Evolutionary conservation across 805 yeast species (phyloP).

Genomic region (Metschnikowia arizonensis): DNA sequence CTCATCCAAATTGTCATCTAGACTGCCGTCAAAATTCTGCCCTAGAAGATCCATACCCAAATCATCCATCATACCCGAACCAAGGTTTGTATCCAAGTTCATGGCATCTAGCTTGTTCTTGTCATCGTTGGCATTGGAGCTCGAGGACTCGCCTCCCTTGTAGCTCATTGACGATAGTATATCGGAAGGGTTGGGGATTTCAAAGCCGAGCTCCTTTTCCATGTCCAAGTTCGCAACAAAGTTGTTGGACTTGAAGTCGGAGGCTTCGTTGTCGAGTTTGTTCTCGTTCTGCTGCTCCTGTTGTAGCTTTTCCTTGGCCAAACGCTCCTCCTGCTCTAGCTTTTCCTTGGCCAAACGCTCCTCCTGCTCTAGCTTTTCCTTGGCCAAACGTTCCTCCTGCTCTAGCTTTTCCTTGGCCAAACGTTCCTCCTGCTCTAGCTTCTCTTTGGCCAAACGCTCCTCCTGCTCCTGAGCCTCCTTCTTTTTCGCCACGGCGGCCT

Average conservation of each 20-base stretch:
- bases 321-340: slow-evolving; percentile 20
- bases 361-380: slow-evolving; percentile 20
- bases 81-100: slow-evolving; percentile 34
- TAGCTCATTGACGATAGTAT: slow-evolving; percentile 29
- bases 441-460: slow-evolving; percentile 11
- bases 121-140: slow-evolving; percentile 4
- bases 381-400: no score
- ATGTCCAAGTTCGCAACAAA: slow-evolving; percentile 25
- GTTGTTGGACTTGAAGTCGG: slow-evolving; percentile 15
- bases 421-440: slow-evolving; percentile 21
- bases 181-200: slow-evolving; percentile 32
- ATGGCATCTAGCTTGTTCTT: slow-evolving; percentile 9
- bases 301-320: slow-evolving; percentile 17
- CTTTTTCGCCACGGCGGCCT: slow-evolving; percentile 16
- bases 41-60: slow-evolving; percentile 39
- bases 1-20: slow-evolving; percentile 27
- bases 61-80: slow-evolving; percentile 41
- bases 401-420: slow-evolving; percentile 17
- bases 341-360: slow-evolving; percentile 12
- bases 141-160: slow-evolving; percentile 10
- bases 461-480: slow-evolving; percentile 21
- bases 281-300: slow-evolving; percentile 18
- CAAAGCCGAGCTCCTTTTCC: slow-evolving; percentile 18
- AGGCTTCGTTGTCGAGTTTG: slow-evolving; percentile 16
- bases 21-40: slow-evolving; percentile 27